Conservation (phyloP, 2,329 filamentous ascomycete species). For the Pseudocercospora musae region DNA sequence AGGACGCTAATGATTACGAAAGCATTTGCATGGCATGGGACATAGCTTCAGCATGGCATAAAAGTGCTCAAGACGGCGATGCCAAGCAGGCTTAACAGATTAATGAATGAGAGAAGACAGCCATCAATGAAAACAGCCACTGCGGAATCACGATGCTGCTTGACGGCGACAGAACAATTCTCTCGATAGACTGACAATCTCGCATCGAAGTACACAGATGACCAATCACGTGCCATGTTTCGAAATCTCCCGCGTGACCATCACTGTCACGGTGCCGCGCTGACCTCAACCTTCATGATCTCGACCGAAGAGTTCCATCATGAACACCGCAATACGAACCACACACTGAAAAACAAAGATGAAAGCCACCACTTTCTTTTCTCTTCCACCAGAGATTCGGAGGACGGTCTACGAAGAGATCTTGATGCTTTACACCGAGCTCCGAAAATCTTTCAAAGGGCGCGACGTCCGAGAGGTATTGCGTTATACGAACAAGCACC, state of each 20-base stretch:
- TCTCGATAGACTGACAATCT: background rate
- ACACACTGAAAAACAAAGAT: background rate
- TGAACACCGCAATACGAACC: background rate
- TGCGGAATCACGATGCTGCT: background rate
- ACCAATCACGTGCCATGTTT: background rate
- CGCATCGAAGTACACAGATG: background rate
- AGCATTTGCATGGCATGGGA: constrained; percentile 12
- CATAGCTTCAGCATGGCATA: background rate
- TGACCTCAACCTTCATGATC: background rate
- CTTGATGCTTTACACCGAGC: background rate
- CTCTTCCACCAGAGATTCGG: background rate
- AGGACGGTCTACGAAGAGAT: background rate
- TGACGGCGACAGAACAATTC: background rate
- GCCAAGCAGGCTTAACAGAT: background rate
- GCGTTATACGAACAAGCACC: background rate
- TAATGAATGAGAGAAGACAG: background rate
- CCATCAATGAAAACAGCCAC: background rate
- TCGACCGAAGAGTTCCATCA: background rate
- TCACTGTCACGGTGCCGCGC: background rate
- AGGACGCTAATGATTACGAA: background rate
- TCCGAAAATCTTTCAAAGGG: background rate
- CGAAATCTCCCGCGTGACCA: background rate
- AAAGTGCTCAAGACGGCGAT: background rate
- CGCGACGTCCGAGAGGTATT: background rate
- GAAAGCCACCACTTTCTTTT: background rate